Percentiles rank a stretch among this genome's conserved stretches.
Conservation (phyloP, 129 eudicot species). For the Cynara cardunculus region DNA sequence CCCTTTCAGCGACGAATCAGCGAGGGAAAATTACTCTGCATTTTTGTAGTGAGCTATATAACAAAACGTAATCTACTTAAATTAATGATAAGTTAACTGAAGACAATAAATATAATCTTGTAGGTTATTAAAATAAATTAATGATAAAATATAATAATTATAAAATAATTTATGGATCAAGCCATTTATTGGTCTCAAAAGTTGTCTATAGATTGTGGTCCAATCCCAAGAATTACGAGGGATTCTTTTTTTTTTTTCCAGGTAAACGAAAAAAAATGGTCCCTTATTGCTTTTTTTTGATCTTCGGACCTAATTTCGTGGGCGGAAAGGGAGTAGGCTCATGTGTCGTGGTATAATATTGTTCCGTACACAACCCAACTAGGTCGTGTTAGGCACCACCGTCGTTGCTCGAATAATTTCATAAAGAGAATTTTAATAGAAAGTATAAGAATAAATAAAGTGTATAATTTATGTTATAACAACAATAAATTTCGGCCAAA, state of each 20-base stretch:
- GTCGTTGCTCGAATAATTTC: neutral
- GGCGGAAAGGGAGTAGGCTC: constrained; percentile 9
- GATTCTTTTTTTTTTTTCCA: neutral
- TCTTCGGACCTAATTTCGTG: constrained; percentile 9
- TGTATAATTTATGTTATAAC: too few species aligned
- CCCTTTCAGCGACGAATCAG: too few species aligned
- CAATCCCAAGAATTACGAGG: neutral
- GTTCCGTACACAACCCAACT: neutral
- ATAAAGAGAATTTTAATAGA: too few species aligned
- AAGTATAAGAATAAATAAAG: too few species aligned
- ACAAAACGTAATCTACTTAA: neutral
- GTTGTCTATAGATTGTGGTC: too few species aligned
- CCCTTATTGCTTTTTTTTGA: neutral
- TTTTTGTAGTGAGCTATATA: too few species aligned
- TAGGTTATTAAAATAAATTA: neutral
- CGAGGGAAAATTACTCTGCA: too few species aligned
- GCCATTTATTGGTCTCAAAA: too few species aligned
- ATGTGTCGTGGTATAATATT: neutral
- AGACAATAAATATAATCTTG: neutral
- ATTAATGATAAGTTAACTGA: too few species aligned
- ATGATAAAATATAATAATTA: too few species aligned
- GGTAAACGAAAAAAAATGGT: neutral
- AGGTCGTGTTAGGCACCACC: neutral
- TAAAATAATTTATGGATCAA: too few species aligned
- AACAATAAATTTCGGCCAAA: too few species aligned